These are phyloP conservation scores for Pyrrhoderma noxium DNA, from an alignment of 1,284 basidiomycete genomes.

Conservation along the genomic window DNA sequence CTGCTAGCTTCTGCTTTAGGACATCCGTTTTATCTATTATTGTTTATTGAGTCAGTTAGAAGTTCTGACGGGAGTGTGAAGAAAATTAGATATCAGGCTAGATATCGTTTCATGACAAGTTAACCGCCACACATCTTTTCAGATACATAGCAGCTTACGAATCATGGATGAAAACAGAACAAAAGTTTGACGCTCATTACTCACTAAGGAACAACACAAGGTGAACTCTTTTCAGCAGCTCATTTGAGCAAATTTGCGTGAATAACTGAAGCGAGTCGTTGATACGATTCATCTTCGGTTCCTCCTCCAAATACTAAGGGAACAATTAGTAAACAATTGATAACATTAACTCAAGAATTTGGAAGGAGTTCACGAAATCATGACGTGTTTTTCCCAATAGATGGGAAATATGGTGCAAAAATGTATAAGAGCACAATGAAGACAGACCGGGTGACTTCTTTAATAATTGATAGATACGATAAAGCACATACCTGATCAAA, in stretches of 20 bases:
- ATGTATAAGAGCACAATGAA: too few relatives aligned
- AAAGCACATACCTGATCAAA: conserved; percentile 64
- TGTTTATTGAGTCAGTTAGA: too few relatives aligned
- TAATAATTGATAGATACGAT: neutral
- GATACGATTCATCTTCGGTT: conserved; percentile 72
- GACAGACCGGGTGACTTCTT: too few relatives aligned
- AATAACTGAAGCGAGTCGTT: conserved; percentile 80
- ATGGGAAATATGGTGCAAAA: too few relatives aligned
- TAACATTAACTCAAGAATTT: too few relatives aligned
- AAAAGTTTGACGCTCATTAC: conserved; percentile 27
- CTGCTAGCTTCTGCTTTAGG: conserved; percentile 57
- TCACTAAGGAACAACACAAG: conserved; percentile 72
- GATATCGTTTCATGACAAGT: conserved; percentile 2
- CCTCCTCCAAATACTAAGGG: conserved; percentile 70
- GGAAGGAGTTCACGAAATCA: too few relatives aligned
- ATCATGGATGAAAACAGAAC: neutral
- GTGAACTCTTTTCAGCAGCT: conserved; percentile 68
- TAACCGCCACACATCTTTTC: too few relatives aligned
- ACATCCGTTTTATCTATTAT: conserved; percentile 69
- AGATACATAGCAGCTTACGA: too few relatives aligned
- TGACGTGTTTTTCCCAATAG: too few relatives aligned
- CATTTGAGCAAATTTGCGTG: conserved; percentile 76
- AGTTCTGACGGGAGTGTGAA: too few relatives aligned
- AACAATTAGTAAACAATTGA: neutral
- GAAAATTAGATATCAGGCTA: conserved; percentile 13